These are phyloP conservation scores for Colletotrichum liaoningense DNA, from an alignment of 2,329 filamentous ascomycete species.

Conservation along the genomic window DNA sequence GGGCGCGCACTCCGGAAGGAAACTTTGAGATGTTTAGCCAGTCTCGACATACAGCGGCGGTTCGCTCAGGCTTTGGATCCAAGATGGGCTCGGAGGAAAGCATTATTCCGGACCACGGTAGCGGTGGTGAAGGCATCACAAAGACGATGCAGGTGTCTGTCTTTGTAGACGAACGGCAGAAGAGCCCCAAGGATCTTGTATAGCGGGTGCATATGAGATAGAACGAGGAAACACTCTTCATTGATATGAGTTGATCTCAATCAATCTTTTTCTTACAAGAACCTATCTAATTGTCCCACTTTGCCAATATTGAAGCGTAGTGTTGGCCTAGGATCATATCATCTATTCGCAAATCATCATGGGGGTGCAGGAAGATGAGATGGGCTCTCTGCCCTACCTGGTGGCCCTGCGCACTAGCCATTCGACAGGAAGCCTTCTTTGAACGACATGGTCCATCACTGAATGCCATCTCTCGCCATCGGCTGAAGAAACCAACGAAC, in stretches of 20 bases:
- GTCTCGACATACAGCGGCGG: not conserved
- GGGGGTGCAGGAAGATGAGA: too few relatives aligned
- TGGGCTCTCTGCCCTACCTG: too few relatives aligned
- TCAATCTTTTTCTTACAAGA: not conserved
- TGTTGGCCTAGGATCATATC: too few relatives aligned
- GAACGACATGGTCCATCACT: too few relatives aligned
- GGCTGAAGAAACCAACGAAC: too few relatives aligned
- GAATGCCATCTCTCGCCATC: too few relatives aligned
- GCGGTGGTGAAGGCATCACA: not conserved
- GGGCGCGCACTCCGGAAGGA: not conserved
- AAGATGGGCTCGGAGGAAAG: conserved; percentile 26
- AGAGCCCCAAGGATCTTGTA: conserved; percentile 13
- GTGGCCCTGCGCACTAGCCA: too few relatives aligned
- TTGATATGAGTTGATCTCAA: not conserved
- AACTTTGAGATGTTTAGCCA: conserved; percentile 23
- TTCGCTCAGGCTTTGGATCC: not conserved
- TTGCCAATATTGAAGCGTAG: too few relatives aligned
- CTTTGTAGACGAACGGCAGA: conserved; percentile 4
- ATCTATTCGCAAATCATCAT: too few relatives aligned
- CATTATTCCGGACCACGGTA: not conserved
- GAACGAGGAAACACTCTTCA: too few relatives aligned
- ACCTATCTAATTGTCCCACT: too few relatives aligned
- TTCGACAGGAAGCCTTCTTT: too few relatives aligned
- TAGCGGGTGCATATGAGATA: not conserved
- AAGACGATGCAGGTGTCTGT: conserved; percentile 29